Base-by-base conservation (phyloP, 1,284 basidiomycete genomes). In the Melanopsichium pennsylvanicum region DNA sequence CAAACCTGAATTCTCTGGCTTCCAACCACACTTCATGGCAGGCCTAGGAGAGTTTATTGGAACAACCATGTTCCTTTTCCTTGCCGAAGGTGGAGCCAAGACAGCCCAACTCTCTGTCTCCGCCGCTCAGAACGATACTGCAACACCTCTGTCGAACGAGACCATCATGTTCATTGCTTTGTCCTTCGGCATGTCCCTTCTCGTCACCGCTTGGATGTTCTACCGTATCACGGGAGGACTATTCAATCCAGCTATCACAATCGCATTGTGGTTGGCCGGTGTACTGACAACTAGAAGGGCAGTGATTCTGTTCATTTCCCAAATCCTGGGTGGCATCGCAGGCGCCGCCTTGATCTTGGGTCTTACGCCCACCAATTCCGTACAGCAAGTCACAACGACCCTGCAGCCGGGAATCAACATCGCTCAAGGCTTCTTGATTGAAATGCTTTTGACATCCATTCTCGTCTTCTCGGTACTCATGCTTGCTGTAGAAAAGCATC, bases 201-300 rank as follows among this genome's bases (percentile, higher is more conserved):
- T 67, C n/a, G 66, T 72, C 11, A 49, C 48, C 5, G 70, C 70
- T 9, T 90, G 88, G 87, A 81, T 90, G 27, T 91, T 90, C 81
- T 90, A 87, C 80, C 84, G 90, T 26, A 85, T 88, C 40, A 89
- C 88, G 0, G 89, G 88, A 7, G 87, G 86, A 9, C 81, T 84
- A 40, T 90, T 78, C 60, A 84, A 84, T 75, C 83, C 83, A 3
- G 83, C 83, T 18, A 78, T 81, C 36, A 83, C 83, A 1, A 72
- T 84, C n/a, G 82, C 82, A 2, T 81, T 85, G 38, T 81, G 80
- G 34, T 73, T 84, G n/a, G 82, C 83, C 26, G 81, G 84, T 25
- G 83, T 79, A 10, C 61, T 84, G 42, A 78, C 81, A 5, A 78
- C 81, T 1, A 25, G 82, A 15, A 80, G 83, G 47, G 82, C 81